Evolutionary conservation across 2,329 filamentous ascomycete genomes (phyloP).

Genomic region (Colletotrichum sp.): DNA sequence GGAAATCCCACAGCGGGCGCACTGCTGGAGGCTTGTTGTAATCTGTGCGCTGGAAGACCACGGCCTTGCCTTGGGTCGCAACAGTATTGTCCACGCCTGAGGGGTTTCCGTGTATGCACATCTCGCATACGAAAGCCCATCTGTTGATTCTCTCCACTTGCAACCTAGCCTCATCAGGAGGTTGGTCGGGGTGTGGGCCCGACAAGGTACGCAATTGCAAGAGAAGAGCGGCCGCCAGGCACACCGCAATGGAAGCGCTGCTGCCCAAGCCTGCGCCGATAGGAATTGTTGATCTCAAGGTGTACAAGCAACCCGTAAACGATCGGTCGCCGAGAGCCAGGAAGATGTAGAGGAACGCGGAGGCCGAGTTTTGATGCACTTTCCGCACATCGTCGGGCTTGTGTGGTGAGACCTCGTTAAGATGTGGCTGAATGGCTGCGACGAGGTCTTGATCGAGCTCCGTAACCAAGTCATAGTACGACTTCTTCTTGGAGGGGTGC

Average conservation of each 20-base stretch:
- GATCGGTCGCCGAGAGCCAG: slow-evolving; percentile 82
- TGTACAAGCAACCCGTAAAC: slow-evolving; percentile 85
- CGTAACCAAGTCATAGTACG: slow-evolving; percentile 90
- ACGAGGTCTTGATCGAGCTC: slow-evolving; percentile 83
- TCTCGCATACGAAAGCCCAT: slow-evolving; percentile 96
- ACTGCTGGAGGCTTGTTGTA: slow-evolving; percentile 80
- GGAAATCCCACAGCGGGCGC: slow-evolving; percentile 82
- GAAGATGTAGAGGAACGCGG: slow-evolving; percentile 91
- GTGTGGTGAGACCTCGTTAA: slow-evolving; percentile 71
- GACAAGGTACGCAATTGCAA: slow-evolving; percentile 88
- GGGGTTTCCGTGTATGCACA: slow-evolving; percentile 97
- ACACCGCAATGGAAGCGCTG: slow-evolving; percentile 93
- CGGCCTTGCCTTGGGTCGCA: slow-evolving; percentile 89
- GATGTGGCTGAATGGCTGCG: slow-evolving; percentile 79
- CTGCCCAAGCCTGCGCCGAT: slow-evolving; percentile 91
- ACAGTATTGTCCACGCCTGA: slow-evolving; percentile 98
- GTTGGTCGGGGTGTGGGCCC: slow-evolving; percentile 91
- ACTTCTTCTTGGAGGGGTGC: slow-evolving; percentile 85
- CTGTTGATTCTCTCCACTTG: slow-evolving; percentile 96
- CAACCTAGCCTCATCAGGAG: slow-evolving; percentile 81
- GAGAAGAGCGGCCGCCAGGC: slow-evolving; percentile 82
- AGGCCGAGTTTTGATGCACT: slow-evolving; percentile 82
- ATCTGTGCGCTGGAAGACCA: slow-evolving; percentile 84
- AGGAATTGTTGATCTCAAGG: slow-evolving; percentile 90
- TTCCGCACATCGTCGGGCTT: slow-evolving; percentile 77